A percentile compares a stretch with the other conserved stretches of the same genome.
phyloP scores from a whole-genome alignment of 257 asterid species.

The Primulina eburnea region DNA sequence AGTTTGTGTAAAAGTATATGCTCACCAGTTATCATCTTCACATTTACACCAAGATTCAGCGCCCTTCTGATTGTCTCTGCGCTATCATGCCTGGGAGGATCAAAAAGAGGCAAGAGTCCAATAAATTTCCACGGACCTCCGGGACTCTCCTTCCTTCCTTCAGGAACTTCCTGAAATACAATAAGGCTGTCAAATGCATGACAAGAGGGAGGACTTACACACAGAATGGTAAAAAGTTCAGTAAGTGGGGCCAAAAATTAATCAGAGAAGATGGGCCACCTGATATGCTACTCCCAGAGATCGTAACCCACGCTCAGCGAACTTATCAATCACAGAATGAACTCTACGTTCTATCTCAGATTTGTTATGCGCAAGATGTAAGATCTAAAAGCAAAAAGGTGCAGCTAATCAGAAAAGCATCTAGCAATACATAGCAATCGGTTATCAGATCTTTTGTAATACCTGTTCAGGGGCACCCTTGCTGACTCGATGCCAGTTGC shows the following conservation, averaged over 20 bases:
- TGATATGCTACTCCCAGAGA: constrained; percentile 39
- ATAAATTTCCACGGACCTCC: constrained; percentile 19
- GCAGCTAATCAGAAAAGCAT: constrained; percentile 1
- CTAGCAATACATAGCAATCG: not conserved
- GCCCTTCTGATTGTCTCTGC: constrained; percentile 21
- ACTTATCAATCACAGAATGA: constrained; percentile 33
- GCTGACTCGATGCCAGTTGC: constrained; percentile 40
- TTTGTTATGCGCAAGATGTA: constrained; percentile 33
- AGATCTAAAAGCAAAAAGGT: constrained; percentile 23
- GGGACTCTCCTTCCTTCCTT: constrained; percentile 17
- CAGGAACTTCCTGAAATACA: constrained; percentile 17
- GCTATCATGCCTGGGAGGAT: constrained; percentile 21
- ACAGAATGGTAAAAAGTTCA: not conserved
- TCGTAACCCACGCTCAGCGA: constrained; percentile 41
- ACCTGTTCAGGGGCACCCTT: constrained; percentile 50
- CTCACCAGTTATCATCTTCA: constrained; percentile 21
- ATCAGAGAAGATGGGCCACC: constrained; percentile 16
- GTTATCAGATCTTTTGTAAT: not conserved
- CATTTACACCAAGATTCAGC: constrained; percentile 21
- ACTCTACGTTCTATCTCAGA: constrained; percentile 33
- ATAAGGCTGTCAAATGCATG: not conserved
- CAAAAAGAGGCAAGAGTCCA: constrained; percentile 12
- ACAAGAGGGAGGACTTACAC: not conserved
- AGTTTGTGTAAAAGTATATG: not conserved
- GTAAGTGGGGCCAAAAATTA: not conserved